Evolutionary conservation across 257 asterid genomes (phyloP).

Genomic region (Handroanthus guayacan): DNA sequence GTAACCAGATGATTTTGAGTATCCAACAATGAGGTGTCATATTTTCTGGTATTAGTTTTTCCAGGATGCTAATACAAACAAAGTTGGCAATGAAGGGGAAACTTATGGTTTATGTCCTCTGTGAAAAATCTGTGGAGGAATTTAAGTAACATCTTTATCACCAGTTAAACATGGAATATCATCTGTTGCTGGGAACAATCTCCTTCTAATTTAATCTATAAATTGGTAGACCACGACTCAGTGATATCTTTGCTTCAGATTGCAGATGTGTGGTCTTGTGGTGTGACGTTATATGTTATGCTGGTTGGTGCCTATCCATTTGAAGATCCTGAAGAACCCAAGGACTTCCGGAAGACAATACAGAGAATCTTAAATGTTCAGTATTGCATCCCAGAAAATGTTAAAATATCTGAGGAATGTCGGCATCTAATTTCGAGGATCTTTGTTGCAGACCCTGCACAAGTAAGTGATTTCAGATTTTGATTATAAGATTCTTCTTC

Average conservation of each 20-base stretch:
- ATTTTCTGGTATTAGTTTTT: too few relatives aligned
- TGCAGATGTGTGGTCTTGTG: slow-evolving; percentile 95
- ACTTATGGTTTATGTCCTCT: too few relatives aligned
- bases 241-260: slow-evolving; percentile 53
- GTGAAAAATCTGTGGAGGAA: too few relatives aligned
- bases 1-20: too few relatives aligned
- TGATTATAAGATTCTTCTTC: background rate
- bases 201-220: too few relatives aligned
- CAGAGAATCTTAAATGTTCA: slow-evolving; percentile 77
- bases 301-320: slow-evolving; percentile 84
- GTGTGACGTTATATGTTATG: slow-evolving; percentile 85
- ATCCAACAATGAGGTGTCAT: too few relatives aligned
- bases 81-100: too few relatives aligned
- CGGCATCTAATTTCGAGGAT: slow-evolving; percentile 73
- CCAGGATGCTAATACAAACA: too few relatives aligned
- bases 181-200: too few relatives aligned
- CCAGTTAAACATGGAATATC: too few relatives aligned
- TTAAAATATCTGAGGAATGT: slow-evolving; percentile 70
- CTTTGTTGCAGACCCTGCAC: slow-evolving; percentile 78
- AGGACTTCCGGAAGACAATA: slow-evolving; percentile 75
- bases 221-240: slow-evolving; percentile 17
- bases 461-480: slow-evolving; percentile 50
- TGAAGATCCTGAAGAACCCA: slow-evolving; percentile 84
- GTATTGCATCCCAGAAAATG: slow-evolving; percentile 68
- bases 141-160: too few relatives aligned